Conservation (phyloP, 371 early-diverging fungal genomes). For the Zychaea mexicana region DNA sequence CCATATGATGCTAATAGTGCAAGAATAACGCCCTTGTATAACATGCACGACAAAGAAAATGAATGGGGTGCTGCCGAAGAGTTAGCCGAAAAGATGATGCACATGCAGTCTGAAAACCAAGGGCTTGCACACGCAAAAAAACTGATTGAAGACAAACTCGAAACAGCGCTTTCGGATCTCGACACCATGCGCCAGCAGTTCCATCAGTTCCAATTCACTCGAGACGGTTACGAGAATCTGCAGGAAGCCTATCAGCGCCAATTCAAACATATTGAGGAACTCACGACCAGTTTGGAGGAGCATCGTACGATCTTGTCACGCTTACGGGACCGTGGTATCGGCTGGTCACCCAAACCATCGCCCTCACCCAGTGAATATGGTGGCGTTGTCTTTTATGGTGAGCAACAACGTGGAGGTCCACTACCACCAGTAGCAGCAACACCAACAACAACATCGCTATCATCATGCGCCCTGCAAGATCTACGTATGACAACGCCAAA, state of each 20-base stretch:
- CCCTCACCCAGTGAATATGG: slow-evolving; percentile 7
- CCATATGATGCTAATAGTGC: not conserved
- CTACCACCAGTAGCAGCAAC: not conserved
- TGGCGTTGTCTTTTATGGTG: not conserved
- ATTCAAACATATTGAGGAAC: slow-evolving; percentile 31
- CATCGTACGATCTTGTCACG: slow-evolving; percentile 28
- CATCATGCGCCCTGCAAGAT: slow-evolving; percentile 1
- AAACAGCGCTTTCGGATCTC: slow-evolving; percentile 21
- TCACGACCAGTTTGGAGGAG: slow-evolving; percentile 39
- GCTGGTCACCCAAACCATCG: slow-evolving; percentile 7
- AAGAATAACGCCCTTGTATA: not conserved
- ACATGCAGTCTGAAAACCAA: slow-evolving; percentile 14
- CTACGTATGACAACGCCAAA: slow-evolving; percentile 11
- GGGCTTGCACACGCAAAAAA: slow-evolving; percentile 14
- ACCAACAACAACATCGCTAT: not conserved
- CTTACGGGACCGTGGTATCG: slow-evolving; percentile 20
- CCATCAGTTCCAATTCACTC: slow-evolving; percentile 23
- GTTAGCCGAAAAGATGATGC: not conserved
- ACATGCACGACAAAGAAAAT: not conserved
- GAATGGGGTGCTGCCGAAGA: not conserved
- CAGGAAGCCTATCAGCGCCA: slow-evolving; percentile 34
- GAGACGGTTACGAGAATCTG: slow-evolving; percentile 27
- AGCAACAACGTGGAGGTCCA: slow-evolving; percentile 7
- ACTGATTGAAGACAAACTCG: slow-evolving; percentile 16
- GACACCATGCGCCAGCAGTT: slow-evolving; percentile 26